Evolutionary conservation across 2,329 filamentous ascomycete species (phyloP).

Genomic region (Botrytis fabae): DNA sequence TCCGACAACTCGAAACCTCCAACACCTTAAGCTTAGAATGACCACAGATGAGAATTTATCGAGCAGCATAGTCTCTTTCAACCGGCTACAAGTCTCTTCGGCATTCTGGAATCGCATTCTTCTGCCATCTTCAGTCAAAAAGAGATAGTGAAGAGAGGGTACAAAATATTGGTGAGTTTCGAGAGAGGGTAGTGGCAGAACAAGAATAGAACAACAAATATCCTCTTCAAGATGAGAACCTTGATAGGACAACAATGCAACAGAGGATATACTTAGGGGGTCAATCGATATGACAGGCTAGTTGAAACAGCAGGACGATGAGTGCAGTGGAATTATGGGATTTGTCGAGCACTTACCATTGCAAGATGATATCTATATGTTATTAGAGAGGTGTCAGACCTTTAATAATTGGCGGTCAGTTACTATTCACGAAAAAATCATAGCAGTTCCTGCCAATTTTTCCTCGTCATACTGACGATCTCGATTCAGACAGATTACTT

Average conservation of each 20-base stretch:
- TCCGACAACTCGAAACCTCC: not conserved
- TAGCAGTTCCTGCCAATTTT: not conserved
- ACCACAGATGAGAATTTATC: not conserved
- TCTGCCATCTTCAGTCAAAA: not conserved
- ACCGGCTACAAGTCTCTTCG: not conserved
- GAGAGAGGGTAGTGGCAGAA: not conserved
- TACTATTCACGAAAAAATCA: not conserved
- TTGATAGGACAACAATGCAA: not conserved
- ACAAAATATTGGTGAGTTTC: not conserved
- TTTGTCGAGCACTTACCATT: not conserved
- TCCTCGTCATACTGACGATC: not conserved
- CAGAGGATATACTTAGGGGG: not conserved
- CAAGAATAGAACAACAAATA: accelerated
- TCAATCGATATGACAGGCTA: not conserved
- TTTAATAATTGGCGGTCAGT: not conserved
- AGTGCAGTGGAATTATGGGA: not conserved
- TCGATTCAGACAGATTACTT: not conserved
- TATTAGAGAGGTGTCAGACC: not conserved
- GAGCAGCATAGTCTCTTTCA: not conserved
- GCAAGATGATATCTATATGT: not conserved
- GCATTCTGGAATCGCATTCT: not conserved
- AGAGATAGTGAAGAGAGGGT: not conserved
- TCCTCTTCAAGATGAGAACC: not conserved
- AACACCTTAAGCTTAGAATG: not conserved
- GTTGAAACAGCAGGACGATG: not conserved